Percentiles rank a stretch among this genome's conserved stretches.
These are phyloP conservation scores for Camillea tinctor DNA, from an alignment of 2,329 filamentous ascomycete genomes.

Conservation along the genomic window DNA sequence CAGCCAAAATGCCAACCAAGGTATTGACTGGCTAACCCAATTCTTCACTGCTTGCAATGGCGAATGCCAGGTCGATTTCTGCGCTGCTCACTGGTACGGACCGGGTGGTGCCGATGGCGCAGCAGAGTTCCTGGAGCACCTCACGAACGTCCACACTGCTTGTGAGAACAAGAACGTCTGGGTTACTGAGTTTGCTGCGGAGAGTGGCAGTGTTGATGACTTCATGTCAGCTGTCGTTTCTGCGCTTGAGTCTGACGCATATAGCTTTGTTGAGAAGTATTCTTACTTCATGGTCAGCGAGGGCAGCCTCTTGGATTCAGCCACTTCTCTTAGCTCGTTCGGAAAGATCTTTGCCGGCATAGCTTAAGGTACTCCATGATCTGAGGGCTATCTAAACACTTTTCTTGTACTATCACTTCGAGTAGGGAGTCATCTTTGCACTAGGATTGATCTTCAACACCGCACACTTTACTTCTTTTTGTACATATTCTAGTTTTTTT, in stretches of 20 bases:
- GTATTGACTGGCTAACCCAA: slow-evolving; percentile 54
- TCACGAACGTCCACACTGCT: slow-evolving; percentile 44
- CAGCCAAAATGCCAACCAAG: slow-evolving; percentile 48
- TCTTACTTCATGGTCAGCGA: slow-evolving; percentile 55
- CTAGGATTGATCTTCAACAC: slow-evolving; percentile 4
- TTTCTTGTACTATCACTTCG: slow-evolving; percentile 19
- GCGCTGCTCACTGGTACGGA: slow-evolving; percentile 65
- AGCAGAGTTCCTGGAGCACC: slow-evolving; percentile 54
- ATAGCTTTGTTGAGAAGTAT: slow-evolving; percentile 53
- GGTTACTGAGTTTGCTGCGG: slow-evolving; percentile 64
- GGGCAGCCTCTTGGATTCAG: slow-evolving; percentile 41
- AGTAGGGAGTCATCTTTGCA: slow-evolving; percentile 7
- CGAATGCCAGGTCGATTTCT: slow-evolving; percentile 57
- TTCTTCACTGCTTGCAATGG: slow-evolving; percentile 53
- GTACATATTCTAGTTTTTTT: slow-evolving; percentile 16
- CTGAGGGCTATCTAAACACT: neutral
- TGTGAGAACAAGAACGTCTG: slow-evolving; percentile 55
- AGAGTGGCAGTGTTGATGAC: slow-evolving; percentile 40
- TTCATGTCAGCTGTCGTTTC: slow-evolving; percentile 52
- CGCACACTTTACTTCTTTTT: slow-evolving; percentile 16
- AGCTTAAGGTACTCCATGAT: slow-evolving; percentile 19
- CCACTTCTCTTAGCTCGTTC: slow-evolving; percentile 41
- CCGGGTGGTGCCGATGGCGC: slow-evolving; percentile 39
- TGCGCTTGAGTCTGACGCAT: slow-evolving; percentile 45
- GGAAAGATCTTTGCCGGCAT: slow-evolving; percentile 51